Percentiles rank a stretch among this genome's conserved stretches.
These are phyloP conservation scores for Suhomyces guaymorum DNA, from an alignment of 1,139 yeast species.

Conservation along the genomic window DNA sequence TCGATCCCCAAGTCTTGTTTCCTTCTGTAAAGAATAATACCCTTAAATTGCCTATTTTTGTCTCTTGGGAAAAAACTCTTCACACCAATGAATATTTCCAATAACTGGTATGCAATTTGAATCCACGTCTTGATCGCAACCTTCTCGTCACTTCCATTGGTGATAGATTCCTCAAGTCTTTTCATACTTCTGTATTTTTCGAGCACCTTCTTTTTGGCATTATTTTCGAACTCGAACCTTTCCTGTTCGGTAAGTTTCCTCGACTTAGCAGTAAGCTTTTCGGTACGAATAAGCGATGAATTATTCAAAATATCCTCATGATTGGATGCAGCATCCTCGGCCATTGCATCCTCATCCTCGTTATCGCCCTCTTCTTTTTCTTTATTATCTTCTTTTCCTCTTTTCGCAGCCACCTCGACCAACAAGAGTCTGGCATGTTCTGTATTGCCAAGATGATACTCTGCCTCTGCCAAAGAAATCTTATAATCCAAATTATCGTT, in stretches of 20 bases:
- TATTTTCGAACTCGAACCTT: slow-evolving; percentile 55
- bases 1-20: slow-evolving; percentile 65
- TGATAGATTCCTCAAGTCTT: slow-evolving; percentile 56
- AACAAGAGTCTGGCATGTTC: slow-evolving; percentile 61
- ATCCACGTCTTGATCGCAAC: slow-evolving; percentile 80
- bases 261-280: slow-evolving; percentile 20
- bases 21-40: slow-evolving; percentile 62
- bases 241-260: slow-evolving; percentile 55
- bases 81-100: slow-evolving; percentile 78
- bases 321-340: slow-evolving; percentile 5
- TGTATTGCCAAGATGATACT: slow-evolving; percentile 67
- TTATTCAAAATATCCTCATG: slow-evolving; percentile 8
- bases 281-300: slow-evolving; percentile 29
- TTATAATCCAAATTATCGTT: slow-evolving; percentile 71
- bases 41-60: slow-evolving; percentile 65
- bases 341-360: slow-evolving; percentile 11
- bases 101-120: slow-evolving; percentile 76
- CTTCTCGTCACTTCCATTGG: slow-evolving; percentile 43
- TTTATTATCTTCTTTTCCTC: slow-evolving; percentile 18
- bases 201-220: slow-evolving; percentile 59
- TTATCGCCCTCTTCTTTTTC: slow-evolving; percentile 12
- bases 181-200: slow-evolving; percentile 66
- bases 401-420: slow-evolving; percentile 47
- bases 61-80: slow-evolving; percentile 78
- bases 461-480: slow-evolving; percentile 79